These are phyloP conservation scores for Misopates orontium DNA, from an alignment of 257 asterid species.

Conservation along the genomic window DNA sequence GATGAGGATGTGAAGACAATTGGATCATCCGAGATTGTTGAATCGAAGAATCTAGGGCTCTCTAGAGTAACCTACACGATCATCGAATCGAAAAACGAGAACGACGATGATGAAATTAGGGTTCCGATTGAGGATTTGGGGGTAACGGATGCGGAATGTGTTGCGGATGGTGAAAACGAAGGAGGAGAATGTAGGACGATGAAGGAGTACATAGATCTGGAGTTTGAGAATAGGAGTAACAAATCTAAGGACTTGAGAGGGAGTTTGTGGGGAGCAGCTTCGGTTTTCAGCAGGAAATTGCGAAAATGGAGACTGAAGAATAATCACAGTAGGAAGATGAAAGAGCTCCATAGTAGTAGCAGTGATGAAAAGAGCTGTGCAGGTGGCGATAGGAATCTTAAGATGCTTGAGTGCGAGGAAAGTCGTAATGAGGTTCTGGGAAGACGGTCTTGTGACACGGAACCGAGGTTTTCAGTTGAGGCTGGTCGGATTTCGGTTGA, in stretches of 20 bases:
- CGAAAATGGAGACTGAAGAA: conserved; percentile 74
- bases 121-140: conserved; percentile 22
- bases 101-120: conserved; percentile 41
- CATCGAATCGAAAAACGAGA: too few relatives aligned
- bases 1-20: conserved; percentile 20
- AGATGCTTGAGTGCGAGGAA: conserved; percentile 32
- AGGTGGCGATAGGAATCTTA: conserved; percentile 24
- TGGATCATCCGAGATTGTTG: conserved; percentile 58
- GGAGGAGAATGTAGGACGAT: conserved; percentile 81
- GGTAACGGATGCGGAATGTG: conserved; percentile 30
- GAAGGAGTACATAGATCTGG: conserved; percentile 93
- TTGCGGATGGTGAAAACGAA: conserved; percentile 29
- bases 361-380: conserved; percentile 19
- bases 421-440: conserved; percentile 47
- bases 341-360: conserved; percentile 32
- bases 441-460: conserved; percentile 74
- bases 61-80: conserved; percentile 46
- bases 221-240: conserved; percentile 48
- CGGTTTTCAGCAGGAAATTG: conserved; percentile 77
- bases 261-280: conserved; percentile 46
- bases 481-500: conserved; percentile 64
- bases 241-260: conserved; percentile 63
- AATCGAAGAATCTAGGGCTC: conserved; percentile 65
- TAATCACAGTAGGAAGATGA: conserved; percentile 39
- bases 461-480: conserved; percentile 66